Evolutionary conservation across 2,329 filamentous ascomycete genomes (phyloP), one percentile per base, ranked within the genome.

Genomic region (Pseudocercospora musae): DNA sequence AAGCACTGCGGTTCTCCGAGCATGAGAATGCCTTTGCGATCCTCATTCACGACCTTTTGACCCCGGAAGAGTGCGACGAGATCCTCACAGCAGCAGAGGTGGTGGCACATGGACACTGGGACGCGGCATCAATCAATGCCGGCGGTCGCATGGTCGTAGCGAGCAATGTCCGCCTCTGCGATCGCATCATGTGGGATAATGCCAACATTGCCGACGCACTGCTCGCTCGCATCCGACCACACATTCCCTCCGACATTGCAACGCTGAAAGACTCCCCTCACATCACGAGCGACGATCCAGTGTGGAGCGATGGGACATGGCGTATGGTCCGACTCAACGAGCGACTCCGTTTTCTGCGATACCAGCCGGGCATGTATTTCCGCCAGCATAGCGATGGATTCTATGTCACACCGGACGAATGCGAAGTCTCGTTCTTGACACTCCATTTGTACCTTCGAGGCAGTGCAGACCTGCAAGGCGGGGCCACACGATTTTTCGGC

Each of bases 141-240:
- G 89, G 88, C 3, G 88, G 89, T 2, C 78, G 73, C 63, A 87
- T 92, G 75, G 75, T 80, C 1, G 73, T 86, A 55, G 75, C 80
- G 2, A 78, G 82, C 1, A 80, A 84, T 7, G 85, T 85, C 55
- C 82, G 90, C 13, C 87, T 89, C 63, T 87, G 88, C 69, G 87
- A 88, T 18, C 83, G 90, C 2, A 90, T 93, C 64, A 87, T 94
- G 67, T 90, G 87, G 83, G 89, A 93, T 70, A 75, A 82, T 20
- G 78, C 81, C 55, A 82, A 83, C 1, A 67, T 93, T 1, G 86
- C 85, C 0, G 80, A 84, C 25, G 82, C 85, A 20, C 69, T 94
- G 0, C 87, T 88, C 81, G 78, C 76, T 37, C 81, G 90, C 13
- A 70, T 84, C 8, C 29, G 33, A 44, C 37, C 54, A 25, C 54